A percentile compares a stretch with the other conserved stretches of the same genome.
phyloP scores from a whole-genome alignment of 2,329 filamentous ascomycete species.

The Fusarium torulosum region DNA sequence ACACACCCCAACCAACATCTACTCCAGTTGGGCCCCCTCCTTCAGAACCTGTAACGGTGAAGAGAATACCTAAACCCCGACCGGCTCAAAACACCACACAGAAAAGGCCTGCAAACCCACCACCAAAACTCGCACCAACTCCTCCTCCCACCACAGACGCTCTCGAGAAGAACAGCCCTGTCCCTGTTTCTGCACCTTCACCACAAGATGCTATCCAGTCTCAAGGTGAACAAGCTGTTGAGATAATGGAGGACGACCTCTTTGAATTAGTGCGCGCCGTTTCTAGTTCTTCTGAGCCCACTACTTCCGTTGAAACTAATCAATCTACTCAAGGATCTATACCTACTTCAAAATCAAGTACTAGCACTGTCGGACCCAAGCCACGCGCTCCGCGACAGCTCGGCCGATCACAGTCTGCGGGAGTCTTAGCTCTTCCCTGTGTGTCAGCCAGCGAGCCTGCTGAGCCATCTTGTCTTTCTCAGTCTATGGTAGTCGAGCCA shows the following conservation, averaged over 20 bases:
- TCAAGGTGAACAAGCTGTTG: slow-evolving; percentile 6
- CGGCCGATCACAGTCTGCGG: slow-evolving; percentile 55
- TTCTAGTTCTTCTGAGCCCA: slow-evolving; percentile 38
- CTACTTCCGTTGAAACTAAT: slow-evolving; percentile 37
- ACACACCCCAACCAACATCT: slow-evolving; percentile 47
- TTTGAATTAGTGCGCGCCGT: slow-evolving; percentile 41
- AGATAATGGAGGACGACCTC: slow-evolving; percentile 30
- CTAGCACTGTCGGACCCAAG: slow-evolving; percentile 30
- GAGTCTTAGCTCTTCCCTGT: slow-evolving; percentile 54
- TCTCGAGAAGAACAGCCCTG: slow-evolving; percentile 52
- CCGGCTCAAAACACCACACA: slow-evolving; percentile 27
- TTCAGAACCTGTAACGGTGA: slow-evolving; percentile 42
- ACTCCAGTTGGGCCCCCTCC: slow-evolving; percentile 34
- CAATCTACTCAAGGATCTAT: slow-evolving; percentile 31
- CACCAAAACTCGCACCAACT: slow-evolving; percentile 51
- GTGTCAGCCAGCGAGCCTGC: slow-evolving; percentile 64
- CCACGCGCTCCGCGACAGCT: slow-evolving; percentile 45
- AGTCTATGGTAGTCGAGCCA: slow-evolving; percentile 37
- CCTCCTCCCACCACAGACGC: slow-evolving; percentile 57
- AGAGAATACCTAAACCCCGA: slow-evolving; percentile 23
- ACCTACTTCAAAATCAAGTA: slow-evolving; percentile 28
- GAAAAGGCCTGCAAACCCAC: slow-evolving; percentile 39
- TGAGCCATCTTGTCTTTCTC: slow-evolving; percentile 58
- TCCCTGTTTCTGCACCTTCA: slow-evolving; percentile 25
- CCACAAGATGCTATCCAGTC: slow-evolving; percentile 23